Evolutionary conservation across 73 alveolate genomes (phyloP).

Genomic region (Uronychia binucleata): DNA sequence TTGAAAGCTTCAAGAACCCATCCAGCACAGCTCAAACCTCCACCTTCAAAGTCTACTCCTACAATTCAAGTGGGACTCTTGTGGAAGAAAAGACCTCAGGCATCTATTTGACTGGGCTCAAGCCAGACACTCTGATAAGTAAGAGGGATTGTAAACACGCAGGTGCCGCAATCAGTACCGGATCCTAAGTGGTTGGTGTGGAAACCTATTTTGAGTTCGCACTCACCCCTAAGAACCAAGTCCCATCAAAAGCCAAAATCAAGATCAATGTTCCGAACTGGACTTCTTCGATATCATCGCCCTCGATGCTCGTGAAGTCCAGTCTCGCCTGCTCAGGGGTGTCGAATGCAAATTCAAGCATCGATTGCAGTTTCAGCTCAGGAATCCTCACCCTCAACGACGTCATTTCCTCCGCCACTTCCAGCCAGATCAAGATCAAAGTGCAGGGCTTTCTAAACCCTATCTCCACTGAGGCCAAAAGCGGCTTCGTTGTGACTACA

Average conservation of each 20-base stretch:
- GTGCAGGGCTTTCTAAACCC: background rate
- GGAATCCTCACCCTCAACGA: background rate
- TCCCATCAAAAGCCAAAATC: background rate
- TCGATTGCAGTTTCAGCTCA: background rate
- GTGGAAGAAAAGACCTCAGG: background rate
- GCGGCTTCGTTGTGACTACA: background rate
- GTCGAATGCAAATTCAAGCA: background rate
- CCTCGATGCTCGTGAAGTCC: background rate
- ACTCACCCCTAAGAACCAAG: background rate
- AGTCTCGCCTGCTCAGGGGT: background rate
- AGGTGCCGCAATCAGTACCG: background rate
- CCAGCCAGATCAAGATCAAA: background rate
- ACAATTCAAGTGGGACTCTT: background rate
- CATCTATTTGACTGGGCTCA: background rate
- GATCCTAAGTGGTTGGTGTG: background rate
- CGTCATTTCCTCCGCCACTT: background rate
- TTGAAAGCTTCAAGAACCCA: background rate
- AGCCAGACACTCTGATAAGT: background rate
- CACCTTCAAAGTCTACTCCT: background rate
- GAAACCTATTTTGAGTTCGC: background rate
- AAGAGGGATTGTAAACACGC: background rate
- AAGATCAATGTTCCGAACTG: background rate
- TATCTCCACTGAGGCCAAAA: background rate
- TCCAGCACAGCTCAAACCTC: background rate
- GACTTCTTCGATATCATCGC: background rate